These are phyloP conservation scores for Pseudonitzschia pungens DNA, from an alignment of 108 stramenopile genomes.

Conservation along the genomic window DNA sequence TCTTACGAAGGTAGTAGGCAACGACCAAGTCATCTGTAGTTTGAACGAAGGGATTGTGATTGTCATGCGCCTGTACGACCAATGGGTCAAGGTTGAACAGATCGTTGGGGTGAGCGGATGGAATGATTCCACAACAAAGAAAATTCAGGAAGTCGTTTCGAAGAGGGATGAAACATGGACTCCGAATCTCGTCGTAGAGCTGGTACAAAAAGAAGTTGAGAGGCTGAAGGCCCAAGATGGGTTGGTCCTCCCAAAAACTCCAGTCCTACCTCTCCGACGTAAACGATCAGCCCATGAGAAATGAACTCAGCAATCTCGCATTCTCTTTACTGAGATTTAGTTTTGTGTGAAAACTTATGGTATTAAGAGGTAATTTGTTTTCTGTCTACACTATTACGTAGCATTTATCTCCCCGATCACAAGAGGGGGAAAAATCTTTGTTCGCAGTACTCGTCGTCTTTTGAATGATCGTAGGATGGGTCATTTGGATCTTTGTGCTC, in stretches of 20 bases:
- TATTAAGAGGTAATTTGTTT: background rate
- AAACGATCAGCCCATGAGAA: conserved; percentile 1
- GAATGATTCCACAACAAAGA: conserved; percentile 16
- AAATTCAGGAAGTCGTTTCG: conserved; percentile 19
- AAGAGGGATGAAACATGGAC: conserved; percentile 20
- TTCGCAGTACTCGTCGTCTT: conserved; percentile 4
- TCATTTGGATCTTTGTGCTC: conserved; percentile 13
- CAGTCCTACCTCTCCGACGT: conserved; percentile 21
- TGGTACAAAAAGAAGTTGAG: conserved; percentile 27
- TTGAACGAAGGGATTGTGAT: conserved; percentile 66
- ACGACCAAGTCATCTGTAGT: conserved; percentile 63
- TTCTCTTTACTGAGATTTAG: background rate
- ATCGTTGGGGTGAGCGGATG: conserved; percentile 40
- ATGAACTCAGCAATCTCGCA: background rate
- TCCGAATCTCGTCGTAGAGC: conserved; percentile 19
- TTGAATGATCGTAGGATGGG: conserved; percentile 14
- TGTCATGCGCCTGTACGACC: conserved; percentile 46
- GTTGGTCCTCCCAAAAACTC: conserved; percentile 24
- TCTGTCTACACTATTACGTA: background rate
- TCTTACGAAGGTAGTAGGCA: conserved; percentile 47
- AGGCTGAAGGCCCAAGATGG: conserved; percentile 14
- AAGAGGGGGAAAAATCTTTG: conserved; percentile 11
- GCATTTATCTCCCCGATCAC: conserved; percentile 9
- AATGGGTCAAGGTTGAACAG: conserved; percentile 27
- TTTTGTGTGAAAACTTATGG: background rate